Conservation (phyloP, 352 stramenopile genomes). For the Globisporangium echinulatum region DNA sequence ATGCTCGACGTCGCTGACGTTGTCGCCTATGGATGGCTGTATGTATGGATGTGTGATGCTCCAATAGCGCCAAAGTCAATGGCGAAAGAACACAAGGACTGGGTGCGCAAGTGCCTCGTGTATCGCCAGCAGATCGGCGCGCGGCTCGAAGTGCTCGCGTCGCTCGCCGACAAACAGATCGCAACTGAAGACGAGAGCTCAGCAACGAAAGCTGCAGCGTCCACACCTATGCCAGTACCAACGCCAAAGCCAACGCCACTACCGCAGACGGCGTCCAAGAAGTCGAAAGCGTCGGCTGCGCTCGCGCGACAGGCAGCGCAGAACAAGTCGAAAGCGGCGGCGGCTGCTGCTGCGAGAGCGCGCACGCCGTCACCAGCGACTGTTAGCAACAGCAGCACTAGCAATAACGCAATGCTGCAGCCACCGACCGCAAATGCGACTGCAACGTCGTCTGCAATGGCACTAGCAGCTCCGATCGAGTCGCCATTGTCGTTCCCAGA, state of each 20-base stretch:
- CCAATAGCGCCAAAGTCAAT: conserved; percentile 41
- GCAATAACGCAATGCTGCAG: conserved; percentile 1
- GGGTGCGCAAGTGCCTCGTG: conserved; percentile 52
- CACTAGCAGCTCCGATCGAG: conserved; percentile 1
- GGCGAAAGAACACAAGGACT: conserved; percentile 63
- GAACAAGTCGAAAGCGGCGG: conserved; percentile 6
- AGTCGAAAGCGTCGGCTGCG: conserved; percentile 8
- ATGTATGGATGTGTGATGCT: neutral
- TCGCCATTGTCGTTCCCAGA: conserved; percentile 38
- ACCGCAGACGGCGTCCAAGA: conserved; percentile 3
- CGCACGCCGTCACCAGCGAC: neutral
- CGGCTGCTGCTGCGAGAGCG: neutral
- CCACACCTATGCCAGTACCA: conserved; percentile 10
- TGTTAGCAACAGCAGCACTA: conserved; percentile 3
- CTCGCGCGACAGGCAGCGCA: conserved; percentile 7
- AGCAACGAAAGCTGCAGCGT: neutral
- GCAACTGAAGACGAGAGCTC: conserved; percentile 41
- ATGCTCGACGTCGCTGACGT: too few species aligned
- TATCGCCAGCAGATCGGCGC: conserved; percentile 69
- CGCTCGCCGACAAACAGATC: conserved; percentile 76
- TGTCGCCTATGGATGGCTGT: too few species aligned
- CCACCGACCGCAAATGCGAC: conserved; percentile 3
- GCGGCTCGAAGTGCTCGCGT: conserved; percentile 67
- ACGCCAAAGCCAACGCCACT: conserved; percentile 3
- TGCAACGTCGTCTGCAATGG: neutral